A percentile compares a stretch with the other conserved stretches of the same genome.
Evolutionary conservation across 2,329 filamentous ascomycete genomes (phyloP).

Genomic region (Phialocephala sp.): DNA sequence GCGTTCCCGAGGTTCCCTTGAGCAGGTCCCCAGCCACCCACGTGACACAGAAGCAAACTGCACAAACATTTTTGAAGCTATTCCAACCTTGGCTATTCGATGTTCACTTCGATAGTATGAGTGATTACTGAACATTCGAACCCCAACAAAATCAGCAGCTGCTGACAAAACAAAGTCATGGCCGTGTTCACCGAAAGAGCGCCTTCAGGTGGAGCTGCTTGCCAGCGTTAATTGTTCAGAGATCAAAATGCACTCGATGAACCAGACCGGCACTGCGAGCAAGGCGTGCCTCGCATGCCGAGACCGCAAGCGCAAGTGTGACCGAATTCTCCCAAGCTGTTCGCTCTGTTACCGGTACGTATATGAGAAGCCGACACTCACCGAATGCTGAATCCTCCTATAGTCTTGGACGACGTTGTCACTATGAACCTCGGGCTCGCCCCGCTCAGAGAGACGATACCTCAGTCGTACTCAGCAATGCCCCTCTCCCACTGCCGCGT

Average conservation of each 20-base stretch:
- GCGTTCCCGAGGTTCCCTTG: not conserved
- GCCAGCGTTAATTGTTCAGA: not conserved
- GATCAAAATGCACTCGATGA: not conserved
- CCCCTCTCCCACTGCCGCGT: not conserved
- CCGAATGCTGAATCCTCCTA: not conserved
- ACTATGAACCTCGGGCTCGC: constrained; percentile 19
- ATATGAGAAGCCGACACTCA: not conserved
- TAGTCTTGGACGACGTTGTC: constrained; percentile 25
- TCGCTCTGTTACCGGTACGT: constrained; percentile 26
- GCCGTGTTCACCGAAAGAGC: not conserved
- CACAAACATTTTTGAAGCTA: not conserved
- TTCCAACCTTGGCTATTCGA: not conserved
- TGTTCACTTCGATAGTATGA: not conserved
- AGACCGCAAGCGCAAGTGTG: constrained; percentile 27
- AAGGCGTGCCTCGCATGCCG: constrained; percentile 28
- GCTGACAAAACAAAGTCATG: constrained; percentile 6
- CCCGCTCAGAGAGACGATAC: not conserved
- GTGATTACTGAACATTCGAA: constrained; percentile 18
- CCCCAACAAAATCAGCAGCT: constrained; percentile 9
- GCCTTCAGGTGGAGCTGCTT: not conserved
- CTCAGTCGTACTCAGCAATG: not conserved
- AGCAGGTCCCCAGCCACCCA: not conserved
- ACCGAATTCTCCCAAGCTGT: constrained; percentile 19
- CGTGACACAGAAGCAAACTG: not conserved
- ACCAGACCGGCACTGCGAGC: not conserved